Base-by-base conservation (phyloP, 495 filamentous ascomycete species). In the Corynascus novoguineensis region DNA sequence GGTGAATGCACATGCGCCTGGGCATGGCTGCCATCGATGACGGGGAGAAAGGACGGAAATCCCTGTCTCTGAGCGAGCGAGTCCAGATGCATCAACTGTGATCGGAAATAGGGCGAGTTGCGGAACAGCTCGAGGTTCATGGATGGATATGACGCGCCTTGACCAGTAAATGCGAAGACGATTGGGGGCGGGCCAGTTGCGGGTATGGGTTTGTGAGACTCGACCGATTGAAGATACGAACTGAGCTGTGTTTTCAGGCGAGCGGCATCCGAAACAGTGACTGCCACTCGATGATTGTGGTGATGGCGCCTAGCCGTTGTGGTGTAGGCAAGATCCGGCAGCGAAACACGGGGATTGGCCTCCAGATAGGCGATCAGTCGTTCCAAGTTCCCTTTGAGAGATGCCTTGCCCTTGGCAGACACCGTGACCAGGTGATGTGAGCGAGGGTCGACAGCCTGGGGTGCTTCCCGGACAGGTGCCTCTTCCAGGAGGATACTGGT, bases 251-350 rank as follows among this genome's bases (percentile, higher is more conserved):
- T 66, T 48, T 73, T 64, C 10, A 75, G 70, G 32, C 77, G 71
- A 11, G 57, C 53, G 19, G 84, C 57, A 50, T 78, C 75, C 17
- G 76, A 71, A 1, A 75, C 84, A 9, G 75, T 69, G 19, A 88
- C 77, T 40, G 80, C 79, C 52, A 87, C 78, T 46, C 89, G 82
- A 75, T 84, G 85, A 44, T 83, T 81, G 65, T 92, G 86, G 58
- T 92, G 89, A 21, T 86, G 81, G 12, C 85, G 84, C 57, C 89
- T 81, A 44, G 90, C 89, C 9, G 89, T 93, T 1, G 87, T 88
- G 3, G 89, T 89, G 69, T 93, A 95, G 9, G 88, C 83, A 5
- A 92, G 70, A 48, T 79, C 70, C 0, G 75, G 64, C 9, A 89
- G 64, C 0, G 78, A 70, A 3, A 78, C 76, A 0, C 78, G 72